Conservation (phyloP, 2,329 filamentous ascomycete species). For the Arthrinium phaeospermum region DNA sequence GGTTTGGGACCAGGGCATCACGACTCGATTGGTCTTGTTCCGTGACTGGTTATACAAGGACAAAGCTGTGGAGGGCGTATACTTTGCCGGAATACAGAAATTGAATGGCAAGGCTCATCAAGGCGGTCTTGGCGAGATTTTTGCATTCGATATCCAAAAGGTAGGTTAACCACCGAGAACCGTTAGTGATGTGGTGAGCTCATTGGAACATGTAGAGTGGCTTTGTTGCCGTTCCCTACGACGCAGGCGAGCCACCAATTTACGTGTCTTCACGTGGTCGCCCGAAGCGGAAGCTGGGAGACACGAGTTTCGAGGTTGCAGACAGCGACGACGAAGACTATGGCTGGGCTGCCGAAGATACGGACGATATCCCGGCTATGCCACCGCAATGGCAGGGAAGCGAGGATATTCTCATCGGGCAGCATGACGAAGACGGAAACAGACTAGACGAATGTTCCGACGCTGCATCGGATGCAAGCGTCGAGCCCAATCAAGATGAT, state of each 20-base stretch:
- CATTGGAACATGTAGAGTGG: constrained; percentile 45
- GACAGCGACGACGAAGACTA: constrained; percentile 71
- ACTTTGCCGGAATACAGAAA: constrained; percentile 70
- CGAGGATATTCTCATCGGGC: constrained; percentile 64
- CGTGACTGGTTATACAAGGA: constrained; percentile 71
- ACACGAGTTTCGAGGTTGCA: constrained; percentile 64
- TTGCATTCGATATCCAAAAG: constrained; percentile 55
- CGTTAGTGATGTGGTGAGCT: constrained; percentile 15
- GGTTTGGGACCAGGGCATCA: constrained; percentile 81
- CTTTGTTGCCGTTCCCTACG: constrained; percentile 47
- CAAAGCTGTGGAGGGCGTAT: constrained; percentile 53
- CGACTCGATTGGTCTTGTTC: constrained; percentile 77
- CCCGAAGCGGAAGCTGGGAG: constrained; percentile 68
- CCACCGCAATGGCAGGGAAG: constrained; percentile 73
- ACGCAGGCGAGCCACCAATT: constrained; percentile 43
- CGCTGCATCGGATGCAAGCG: constrained; percentile 3
- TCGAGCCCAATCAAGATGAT: neutral
- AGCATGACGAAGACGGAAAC: constrained; percentile 31
- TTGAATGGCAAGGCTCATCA: constrained; percentile 57
- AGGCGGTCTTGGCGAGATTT: constrained; percentile 48
- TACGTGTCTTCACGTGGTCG: constrained; percentile 44
- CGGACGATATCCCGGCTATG: constrained; percentile 62
- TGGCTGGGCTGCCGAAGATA: constrained; percentile 73
- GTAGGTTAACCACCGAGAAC: constrained; percentile 41
- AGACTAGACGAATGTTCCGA: constrained; percentile 22